Conservation (phyloP, 2,329 filamentous ascomycete species). For the Neonectria faginata region DNA sequence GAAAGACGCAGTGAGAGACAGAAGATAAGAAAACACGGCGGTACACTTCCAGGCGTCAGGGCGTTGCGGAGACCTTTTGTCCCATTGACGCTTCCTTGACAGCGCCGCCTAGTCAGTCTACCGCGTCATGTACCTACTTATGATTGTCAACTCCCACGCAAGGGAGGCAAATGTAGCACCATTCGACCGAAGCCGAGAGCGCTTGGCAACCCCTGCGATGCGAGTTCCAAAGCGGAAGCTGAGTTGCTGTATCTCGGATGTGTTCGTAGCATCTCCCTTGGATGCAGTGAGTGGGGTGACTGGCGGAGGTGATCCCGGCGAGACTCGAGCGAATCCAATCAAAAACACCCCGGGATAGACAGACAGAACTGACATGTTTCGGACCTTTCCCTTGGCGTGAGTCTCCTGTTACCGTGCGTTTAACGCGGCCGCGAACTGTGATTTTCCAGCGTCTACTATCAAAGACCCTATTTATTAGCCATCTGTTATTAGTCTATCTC, state of each 20-base stretch:
- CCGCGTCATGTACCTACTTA: neutral
- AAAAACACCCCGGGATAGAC: neutral
- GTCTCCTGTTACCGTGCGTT: neutral
- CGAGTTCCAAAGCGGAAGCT: neutral
- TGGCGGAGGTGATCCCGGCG: neutral
- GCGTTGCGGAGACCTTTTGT: neutral
- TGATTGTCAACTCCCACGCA: too few relatives aligned
- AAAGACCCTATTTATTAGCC: too few relatives aligned
- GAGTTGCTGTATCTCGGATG: neutral
- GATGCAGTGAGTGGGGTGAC: conserved; percentile 6
- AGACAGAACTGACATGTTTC: neutral
- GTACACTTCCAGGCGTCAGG: neutral
- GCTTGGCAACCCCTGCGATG: neutral
- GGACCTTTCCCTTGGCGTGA: neutral
- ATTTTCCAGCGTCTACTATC: too few relatives aligned
- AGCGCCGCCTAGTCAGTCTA: too few relatives aligned
- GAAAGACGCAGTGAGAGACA: neutral
- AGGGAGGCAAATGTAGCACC: neutral
- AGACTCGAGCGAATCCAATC: neutral
- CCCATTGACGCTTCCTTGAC: neutral
- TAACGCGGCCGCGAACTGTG: too few relatives aligned
- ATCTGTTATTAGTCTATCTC: too few relatives aligned
- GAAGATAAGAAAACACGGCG: neutral
- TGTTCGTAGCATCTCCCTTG: conserved; percentile 1
- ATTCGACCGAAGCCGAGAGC: conserved; percentile 2